Conservation (phyloP, 768 basidiomycete genomes). For the Omphalotus guepiniiformis region DNA sequence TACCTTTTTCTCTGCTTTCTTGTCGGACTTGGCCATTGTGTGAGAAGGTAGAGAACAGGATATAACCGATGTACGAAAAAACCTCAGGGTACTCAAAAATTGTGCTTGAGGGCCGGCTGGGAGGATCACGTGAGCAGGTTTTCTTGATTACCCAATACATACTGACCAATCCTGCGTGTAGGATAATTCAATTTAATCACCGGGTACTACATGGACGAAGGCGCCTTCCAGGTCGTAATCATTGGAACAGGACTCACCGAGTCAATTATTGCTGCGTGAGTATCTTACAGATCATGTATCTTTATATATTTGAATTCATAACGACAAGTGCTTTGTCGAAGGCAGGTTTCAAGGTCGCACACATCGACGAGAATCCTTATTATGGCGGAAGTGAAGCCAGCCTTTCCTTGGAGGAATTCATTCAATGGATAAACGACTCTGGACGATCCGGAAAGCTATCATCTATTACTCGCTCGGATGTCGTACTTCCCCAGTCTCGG, state of each 20-base stretch:
- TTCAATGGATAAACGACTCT: conserved; percentile 50
- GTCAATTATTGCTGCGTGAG: conserved; percentile 88
- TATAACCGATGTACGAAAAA: no score
- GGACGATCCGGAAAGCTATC: conserved; percentile 30
- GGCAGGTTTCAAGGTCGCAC: conserved; percentile 82
- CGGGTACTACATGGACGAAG: no score
- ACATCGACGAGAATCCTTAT: conserved; percentile 79
- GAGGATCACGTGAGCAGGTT: not conserved
- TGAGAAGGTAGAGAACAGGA: no score
- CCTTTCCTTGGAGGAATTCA: conserved; percentile 75
- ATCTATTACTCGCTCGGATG: conserved; percentile 37
- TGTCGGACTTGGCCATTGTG: conserved; percentile 6
- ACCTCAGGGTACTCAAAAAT: no score
- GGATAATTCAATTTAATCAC: no score
- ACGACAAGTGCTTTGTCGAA: conserved; percentile 76
- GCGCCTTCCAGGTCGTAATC: conserved; percentile 61
- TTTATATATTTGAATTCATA: conserved; percentile 7
- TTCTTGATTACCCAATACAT: not conserved
- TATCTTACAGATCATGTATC: conserved; percentile 11
- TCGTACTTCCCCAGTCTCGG: conserved; percentile 56
- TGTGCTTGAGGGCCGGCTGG: not conserved
- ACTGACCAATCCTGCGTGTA: not conserved
- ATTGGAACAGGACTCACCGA: conserved; percentile 81
- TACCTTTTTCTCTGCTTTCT: conserved; percentile 10
- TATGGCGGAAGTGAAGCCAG: conserved; percentile 86